Conservation (phyloP, 345 rosid genomes). For the Kernera saxatilis region DNA sequence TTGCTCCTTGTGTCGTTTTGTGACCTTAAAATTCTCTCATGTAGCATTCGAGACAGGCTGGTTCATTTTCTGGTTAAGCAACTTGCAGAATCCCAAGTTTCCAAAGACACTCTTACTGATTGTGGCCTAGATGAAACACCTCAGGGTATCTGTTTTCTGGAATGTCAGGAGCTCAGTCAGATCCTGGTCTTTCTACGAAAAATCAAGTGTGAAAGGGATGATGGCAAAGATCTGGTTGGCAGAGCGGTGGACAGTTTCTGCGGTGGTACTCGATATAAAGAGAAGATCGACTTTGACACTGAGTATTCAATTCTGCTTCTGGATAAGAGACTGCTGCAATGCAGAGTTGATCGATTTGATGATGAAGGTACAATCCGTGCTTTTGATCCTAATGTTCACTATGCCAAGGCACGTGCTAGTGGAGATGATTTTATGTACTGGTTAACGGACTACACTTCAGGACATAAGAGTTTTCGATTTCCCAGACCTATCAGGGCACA, state of each 20-base stretch:
- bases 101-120: background rate
- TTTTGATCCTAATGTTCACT: background rate
- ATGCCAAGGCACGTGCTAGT: background rate
- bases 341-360: background rate
- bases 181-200: background rate
- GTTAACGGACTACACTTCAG: constrained; percentile 8
- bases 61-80: background rate
- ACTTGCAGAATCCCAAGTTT: background rate
- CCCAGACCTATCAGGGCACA: constrained; percentile 6
- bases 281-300: constrained; percentile 6
- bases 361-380: background rate
- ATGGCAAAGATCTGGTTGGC: constrained; percentile 6
- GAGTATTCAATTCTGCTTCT: background rate
- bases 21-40: background rate
- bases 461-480: background rate
- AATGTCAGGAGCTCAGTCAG: constrained; percentile 1
- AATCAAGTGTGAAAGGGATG: constrained; percentile 6
- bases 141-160: constrained; percentile 24
- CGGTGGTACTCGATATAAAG: background rate
- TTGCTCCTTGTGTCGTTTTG: background rate
- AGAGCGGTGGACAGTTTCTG: background rate
- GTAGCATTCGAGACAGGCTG: constrained; percentile 14
- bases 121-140: background rate
- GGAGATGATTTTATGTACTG: constrained; percentile 21
- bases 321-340: constrained; percentile 15